Percentiles rank a stretch among this genome's conserved stretches.
Evolutionary conservation across 768 basidiomycete genomes (phyloP).

Genomic region (Macrocybe gigantea): DNA sequence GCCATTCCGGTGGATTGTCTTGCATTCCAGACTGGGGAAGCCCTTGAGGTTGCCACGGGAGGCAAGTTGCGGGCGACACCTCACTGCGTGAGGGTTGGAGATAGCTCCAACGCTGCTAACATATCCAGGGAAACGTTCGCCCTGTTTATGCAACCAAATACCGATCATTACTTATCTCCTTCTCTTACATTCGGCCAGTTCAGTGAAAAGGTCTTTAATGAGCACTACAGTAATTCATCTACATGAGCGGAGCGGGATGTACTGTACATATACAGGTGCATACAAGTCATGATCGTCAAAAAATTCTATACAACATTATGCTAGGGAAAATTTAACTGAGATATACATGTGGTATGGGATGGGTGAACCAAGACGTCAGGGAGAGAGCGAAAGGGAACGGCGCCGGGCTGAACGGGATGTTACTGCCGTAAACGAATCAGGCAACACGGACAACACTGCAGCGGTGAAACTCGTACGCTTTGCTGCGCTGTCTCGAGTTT

Average conservation of each 20-base stretch:
- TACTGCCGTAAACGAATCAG: conserved; percentile 41
- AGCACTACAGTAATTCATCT: conserved; percentile 36
- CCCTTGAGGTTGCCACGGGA: conserved; percentile 83
- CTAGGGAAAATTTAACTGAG: neutral
- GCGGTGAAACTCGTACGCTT: conserved; percentile 63
- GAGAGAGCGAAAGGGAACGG: conserved; percentile 25
- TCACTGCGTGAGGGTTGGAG: conserved; percentile 84
- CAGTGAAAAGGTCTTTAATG: conserved; percentile 73
- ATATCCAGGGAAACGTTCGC: conserved; percentile 86
- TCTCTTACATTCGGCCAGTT: conserved; percentile 85
- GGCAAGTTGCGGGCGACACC: conserved; percentile 85
- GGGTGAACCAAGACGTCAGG: neutral
- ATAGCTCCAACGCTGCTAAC: conserved; percentile 32
- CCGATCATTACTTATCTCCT: conserved; percentile 63
- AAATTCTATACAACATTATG: too few relatives aligned
- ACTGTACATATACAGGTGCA: too few relatives aligned
- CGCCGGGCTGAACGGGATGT: conserved; percentile 36
- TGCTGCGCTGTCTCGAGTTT: conserved; percentile 25
- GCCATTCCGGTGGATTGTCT: conserved; percentile 79
- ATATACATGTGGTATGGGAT: conserved; percentile 8
- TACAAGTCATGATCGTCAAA: too few relatives aligned
- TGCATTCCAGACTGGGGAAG: conserved; percentile 97
- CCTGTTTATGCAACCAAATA: conserved; percentile 86
- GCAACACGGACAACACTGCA: conserved; percentile 56
- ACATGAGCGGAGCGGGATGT: conserved; percentile 1